Conservation (phyloP, 768 basidiomycete genomes). For the Amanita phalloides region DNA sequence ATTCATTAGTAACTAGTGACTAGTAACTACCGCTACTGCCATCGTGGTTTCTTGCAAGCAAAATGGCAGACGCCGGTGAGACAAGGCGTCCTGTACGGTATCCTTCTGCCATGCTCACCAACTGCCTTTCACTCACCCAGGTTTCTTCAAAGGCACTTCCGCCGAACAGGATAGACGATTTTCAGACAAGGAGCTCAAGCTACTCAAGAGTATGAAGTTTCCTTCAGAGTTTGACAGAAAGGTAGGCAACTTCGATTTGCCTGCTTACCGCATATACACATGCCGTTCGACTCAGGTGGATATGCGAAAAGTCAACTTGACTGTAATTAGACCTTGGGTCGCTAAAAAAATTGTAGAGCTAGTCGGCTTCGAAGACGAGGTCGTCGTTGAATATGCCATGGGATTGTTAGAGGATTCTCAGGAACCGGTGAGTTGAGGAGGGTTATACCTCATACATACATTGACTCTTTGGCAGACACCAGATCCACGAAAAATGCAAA, state of each 20-base stretch:
- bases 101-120: constrained; percentile 12
- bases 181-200: constrained; percentile 88
- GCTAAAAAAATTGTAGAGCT: constrained; percentile 87
- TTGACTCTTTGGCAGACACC: constrained; percentile 43
- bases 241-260: constrained; percentile 23
- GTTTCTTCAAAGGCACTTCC: constrained; percentile 87
- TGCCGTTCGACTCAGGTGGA: constrained; percentile 50
- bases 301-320: constrained; percentile 89
- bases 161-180: constrained; percentile 89
- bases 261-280: not conserved
- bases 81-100: constrained; percentile 15
- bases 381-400: constrained; percentile 94
- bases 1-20: no score
- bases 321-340: constrained; percentile 92
- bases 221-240: constrained; percentile 85
- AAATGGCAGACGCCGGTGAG: constrained; percentile 54
- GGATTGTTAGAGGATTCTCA: constrained; percentile 82
- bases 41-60: not conserved
- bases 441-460: not conserved
- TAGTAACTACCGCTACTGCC: not conserved
- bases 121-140: constrained; percentile 25
- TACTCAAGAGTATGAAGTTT: constrained; percentile 86
- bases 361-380: constrained; percentile 92
- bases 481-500: constrained; percentile 94
- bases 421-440: constrained; percentile 50